Conservation (phyloP, 306 rosid genomes). For the Vigna nakashimae region DNA sequence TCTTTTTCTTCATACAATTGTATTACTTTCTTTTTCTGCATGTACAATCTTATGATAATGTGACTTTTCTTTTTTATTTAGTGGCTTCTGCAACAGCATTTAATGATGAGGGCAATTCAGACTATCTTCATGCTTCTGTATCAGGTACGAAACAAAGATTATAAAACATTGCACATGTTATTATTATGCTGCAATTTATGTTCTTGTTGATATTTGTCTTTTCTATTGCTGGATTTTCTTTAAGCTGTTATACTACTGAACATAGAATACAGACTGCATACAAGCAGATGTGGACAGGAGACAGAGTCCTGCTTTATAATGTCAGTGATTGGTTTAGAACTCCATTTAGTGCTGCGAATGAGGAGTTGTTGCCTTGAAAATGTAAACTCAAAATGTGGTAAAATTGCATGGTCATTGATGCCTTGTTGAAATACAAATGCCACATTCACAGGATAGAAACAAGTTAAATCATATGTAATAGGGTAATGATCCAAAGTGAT, state of each 20-base stretch:
- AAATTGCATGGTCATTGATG: constrained; percentile 8
- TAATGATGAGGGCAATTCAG: constrained; percentile 70
- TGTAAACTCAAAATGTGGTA: constrained; percentile 15
- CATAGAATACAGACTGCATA: constrained; percentile 19
- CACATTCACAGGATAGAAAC: background rate
- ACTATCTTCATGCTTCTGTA: constrained; percentile 82
- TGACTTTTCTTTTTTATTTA: constrained; percentile 45
- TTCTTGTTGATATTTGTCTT: constrained; percentile 20
- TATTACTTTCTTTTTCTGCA: constrained; percentile 36
- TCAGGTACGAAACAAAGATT: constrained; percentile 67
- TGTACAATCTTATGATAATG: constrained; percentile 35
- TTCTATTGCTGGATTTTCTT: constrained; percentile 29
- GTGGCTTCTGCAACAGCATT: constrained; percentile 86
- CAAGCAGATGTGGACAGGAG: constrained; percentile 29
- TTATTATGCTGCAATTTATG: constrained; percentile 28
- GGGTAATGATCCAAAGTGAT: background rate
- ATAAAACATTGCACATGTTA: constrained; percentile 17
- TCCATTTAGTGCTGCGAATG: constrained; percentile 34
- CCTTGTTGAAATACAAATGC: background rate
- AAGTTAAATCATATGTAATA: background rate
- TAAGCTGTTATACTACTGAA: constrained; percentile 23
- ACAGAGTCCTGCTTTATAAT: constrained; percentile 25
- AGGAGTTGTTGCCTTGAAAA: constrained; percentile 23
- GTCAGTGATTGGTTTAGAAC: background rate
- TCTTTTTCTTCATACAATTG: constrained; percentile 21